These are phyloP conservation scores for Diatrype stigma DNA, from an alignment of 2,329 filamentous ascomycete genomes.

Conservation along the genomic window DNA sequence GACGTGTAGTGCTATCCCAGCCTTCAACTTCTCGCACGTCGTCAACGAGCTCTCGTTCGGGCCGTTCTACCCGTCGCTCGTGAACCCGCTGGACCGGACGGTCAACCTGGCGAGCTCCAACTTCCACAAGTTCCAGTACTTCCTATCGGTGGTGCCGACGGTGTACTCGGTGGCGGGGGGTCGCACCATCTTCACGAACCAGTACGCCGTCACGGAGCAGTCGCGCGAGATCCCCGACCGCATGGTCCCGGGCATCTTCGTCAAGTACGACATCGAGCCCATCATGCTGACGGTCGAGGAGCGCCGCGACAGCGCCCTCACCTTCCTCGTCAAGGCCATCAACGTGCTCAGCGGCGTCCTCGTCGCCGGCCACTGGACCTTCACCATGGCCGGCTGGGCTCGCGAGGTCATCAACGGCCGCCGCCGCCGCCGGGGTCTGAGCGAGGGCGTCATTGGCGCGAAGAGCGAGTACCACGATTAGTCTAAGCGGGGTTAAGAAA, in stretches of 20 bases:
- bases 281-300: slow-evolving; percentile 84
- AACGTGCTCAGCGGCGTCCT: slow-evolving; percentile 89
- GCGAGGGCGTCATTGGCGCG: slow-evolving; percentile 46
- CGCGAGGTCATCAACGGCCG: slow-evolving; percentile 50
- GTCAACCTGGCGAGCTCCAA: slow-evolving; percentile 68
- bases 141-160: slow-evolving; percentile 89
- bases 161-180: slow-evolving; percentile 65
- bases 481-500: not conserved
- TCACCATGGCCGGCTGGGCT: slow-evolving; percentile 76
- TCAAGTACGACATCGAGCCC: slow-evolving; percentile 99
- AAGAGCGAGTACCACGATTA: slow-evolving; percentile 36
- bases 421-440: slow-evolving; percentile 40
- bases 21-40: slow-evolving; percentile 97
- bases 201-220: slow-evolving; percentile 95
- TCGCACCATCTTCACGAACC: slow-evolving; percentile 82
- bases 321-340: slow-evolving; percentile 75
- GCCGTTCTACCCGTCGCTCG: slow-evolving; percentile 88
- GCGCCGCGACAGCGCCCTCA: slow-evolving; percentile 68
- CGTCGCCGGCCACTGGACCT: slow-evolving; percentile 91
- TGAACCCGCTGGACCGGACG: slow-evolving; percentile 92
- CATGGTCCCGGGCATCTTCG: slow-evolving; percentile 82
- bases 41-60: slow-evolving; percentile 95
- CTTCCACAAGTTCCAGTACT: slow-evolving; percentile 98
- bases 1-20: too few species aligned
- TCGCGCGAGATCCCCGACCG: slow-evolving; percentile 65